These are phyloP conservation scores for Xylariales sp. DNA, from an alignment of 2,329 filamentous ascomycete species.

Conservation along the genomic window DNA sequence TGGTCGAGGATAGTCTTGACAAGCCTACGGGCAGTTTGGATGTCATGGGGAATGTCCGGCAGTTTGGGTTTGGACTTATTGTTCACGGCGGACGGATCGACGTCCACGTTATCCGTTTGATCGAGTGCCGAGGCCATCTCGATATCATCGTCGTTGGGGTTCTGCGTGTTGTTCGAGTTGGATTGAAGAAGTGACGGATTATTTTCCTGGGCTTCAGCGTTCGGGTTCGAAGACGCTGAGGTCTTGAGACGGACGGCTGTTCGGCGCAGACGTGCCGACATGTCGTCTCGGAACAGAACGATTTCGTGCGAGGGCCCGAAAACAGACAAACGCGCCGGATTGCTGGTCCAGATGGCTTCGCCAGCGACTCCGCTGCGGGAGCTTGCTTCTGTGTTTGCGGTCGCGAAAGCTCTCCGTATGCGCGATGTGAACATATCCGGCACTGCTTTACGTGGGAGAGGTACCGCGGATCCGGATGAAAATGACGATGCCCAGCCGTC, in stretches of 20 bases:
- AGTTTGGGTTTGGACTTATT: constrained; percentile 22
- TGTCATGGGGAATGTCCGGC: constrained; percentile 58
- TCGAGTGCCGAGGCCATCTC: constrained; percentile 50
- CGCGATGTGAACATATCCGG: constrained; percentile 92
- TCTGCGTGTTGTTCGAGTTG: constrained; percentile 25
- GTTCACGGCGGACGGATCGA: constrained; percentile 50
- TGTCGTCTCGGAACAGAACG: constrained; percentile 86
- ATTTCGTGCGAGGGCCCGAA: constrained; percentile 92
- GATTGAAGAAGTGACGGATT: constrained; percentile 17
- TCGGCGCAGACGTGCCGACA: constrained; percentile 81
- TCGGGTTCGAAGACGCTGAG: constrained; percentile 44
- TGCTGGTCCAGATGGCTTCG: constrained; percentile 87
- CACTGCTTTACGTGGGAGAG: constrained; percentile 76
- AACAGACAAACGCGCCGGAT: constrained; percentile 82
- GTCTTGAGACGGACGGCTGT: constrained; percentile 77
- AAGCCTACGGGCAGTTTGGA: constrained; percentile 75
- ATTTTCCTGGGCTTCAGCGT: constrained; percentile 42
- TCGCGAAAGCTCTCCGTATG: constrained; percentile 81
- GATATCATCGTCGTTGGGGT: constrained; percentile 45
- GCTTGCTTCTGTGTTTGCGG: constrained; percentile 78
- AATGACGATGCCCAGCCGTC: constrained; percentile 97
- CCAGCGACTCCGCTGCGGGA: constrained; percentile 65
- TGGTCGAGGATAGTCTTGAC: constrained; percentile 95
- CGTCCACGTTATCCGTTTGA: constrained; percentile 56
- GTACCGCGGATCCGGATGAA: constrained; percentile 76